phyloP scores from a whole-genome alignment of 768 basidiomycete species.

The Scleroderma bovista region DNA sequence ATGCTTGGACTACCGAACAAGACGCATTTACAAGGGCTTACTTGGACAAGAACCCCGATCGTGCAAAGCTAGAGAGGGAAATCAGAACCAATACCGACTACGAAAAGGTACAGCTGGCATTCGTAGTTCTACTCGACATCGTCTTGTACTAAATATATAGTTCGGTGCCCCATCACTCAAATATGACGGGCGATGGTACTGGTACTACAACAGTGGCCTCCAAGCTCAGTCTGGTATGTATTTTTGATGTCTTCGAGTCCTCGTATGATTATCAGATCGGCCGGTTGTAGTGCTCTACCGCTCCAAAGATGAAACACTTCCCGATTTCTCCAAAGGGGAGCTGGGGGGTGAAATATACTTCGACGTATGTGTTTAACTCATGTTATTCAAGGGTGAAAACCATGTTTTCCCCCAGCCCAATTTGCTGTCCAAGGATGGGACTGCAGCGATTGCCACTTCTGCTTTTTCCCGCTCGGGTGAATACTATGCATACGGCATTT shows the following conservation, averaged over 20 bases:
- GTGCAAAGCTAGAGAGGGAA: constrained; percentile 49
- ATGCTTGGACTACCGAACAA: constrained; percentile 59
- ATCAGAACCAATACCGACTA: constrained; percentile 53
- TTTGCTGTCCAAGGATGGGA: constrained; percentile 65
- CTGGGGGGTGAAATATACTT: constrained; percentile 69
- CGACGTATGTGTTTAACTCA: constrained; percentile 42
- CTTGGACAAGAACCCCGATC: constrained; percentile 59
- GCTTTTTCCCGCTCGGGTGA: constrained; percentile 63
- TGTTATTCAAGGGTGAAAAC: background rate
- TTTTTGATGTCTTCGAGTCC: background rate
- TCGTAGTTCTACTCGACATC: background rate
- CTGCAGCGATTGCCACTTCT: constrained; percentile 52
- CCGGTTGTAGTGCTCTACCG: constrained; percentile 50
- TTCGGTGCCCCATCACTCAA: constrained; percentile 58
- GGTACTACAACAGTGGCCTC: constrained; percentile 74
- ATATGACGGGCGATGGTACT: constrained; percentile 73
- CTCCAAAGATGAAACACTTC: constrained; percentile 47
- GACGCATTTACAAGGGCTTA: constrained; percentile 52
- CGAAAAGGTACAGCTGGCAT: constrained; percentile 33
- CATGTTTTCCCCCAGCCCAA: constrained; percentile 47
- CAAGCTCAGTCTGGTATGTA: constrained; percentile 52
- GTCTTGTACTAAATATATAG: constrained; percentile 28
- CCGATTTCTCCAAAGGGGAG: constrained; percentile 44
- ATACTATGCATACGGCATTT: constrained; percentile 74
- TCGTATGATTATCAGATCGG: background rate